phyloP scores from a whole-genome alignment of 805 yeast species.

The Spathaspora boniae region DNA sequence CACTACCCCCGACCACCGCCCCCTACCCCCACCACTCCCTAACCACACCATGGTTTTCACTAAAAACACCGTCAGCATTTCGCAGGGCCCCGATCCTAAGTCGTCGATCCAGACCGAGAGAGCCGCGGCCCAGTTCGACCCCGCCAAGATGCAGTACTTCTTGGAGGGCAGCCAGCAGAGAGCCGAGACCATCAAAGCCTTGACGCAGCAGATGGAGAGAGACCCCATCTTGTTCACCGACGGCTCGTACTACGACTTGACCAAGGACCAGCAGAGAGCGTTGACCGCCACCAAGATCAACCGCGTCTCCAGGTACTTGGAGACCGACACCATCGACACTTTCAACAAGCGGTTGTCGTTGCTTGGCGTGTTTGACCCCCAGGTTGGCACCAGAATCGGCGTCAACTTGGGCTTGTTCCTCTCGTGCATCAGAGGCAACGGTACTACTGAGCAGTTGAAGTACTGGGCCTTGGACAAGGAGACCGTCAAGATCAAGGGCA shows the following conservation, averaged over 20 bases:
- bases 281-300: constrained; percentile 58
- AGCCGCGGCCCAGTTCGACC: constrained; percentile 28
- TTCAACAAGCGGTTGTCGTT: constrained; percentile 60
- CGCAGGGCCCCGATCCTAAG: constrained; percentile 32
- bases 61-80: constrained; percentile 10
- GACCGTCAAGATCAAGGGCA: constrained; percentile 53
- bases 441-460: constrained; percentile 76
- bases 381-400: constrained; percentile 76
- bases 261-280: constrained; percentile 56
- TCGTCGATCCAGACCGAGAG: constrained; percentile 30
- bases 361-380: constrained; percentile 71
- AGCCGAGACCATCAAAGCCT: constrained; percentile 43
- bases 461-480: constrained; percentile 80
- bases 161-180: constrained; percentile 40
- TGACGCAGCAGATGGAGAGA: constrained; percentile 58
- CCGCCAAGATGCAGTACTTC: constrained; percentile 37
- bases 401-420: constrained; percentile 86
- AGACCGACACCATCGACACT: constrained; percentile 38
- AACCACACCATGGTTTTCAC: constrained; percentile 16
- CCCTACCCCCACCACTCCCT: not conserved
- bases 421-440: constrained; percentile 80
- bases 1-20: not conserved
- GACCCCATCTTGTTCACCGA: constrained; percentile 63
- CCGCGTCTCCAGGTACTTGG: constrained; percentile 61
- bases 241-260: constrained; percentile 53